Conservation (phyloP, 148 eudicot genomes). For the Chenopodium formosanum region DNA sequence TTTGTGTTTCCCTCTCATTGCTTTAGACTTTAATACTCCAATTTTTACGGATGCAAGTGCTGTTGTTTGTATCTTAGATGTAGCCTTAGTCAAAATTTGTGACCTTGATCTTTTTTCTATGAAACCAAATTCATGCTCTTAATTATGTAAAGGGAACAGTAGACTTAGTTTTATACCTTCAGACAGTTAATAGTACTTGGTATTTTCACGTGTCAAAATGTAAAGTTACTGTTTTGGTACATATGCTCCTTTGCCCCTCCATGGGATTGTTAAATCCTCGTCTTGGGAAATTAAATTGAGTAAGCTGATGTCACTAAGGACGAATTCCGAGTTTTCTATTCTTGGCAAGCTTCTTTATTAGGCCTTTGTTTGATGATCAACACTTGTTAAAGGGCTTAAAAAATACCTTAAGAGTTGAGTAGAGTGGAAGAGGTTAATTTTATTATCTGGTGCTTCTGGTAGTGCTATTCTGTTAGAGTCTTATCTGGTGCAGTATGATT, state of each 20-base stretch:
- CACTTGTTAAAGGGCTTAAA: not conserved
- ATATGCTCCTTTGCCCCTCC: not conserved
- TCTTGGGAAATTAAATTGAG: not conserved
- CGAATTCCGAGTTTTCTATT: no score
- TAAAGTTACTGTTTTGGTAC: not conserved
- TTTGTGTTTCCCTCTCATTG: no score
- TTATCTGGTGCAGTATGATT: not conserved
- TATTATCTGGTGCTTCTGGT: not conserved
- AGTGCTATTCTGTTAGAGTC: not conserved
- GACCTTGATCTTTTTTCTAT: not conserved
- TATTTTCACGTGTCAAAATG: not conserved
- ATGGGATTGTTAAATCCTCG: not conserved
- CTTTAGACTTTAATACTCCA: not conserved
- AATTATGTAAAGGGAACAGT: not conserved
- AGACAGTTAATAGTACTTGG: not conserved
- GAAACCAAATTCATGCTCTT: not conserved
- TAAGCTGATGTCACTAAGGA: not conserved
- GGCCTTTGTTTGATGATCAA: not conserved
- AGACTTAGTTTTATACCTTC: not conserved
- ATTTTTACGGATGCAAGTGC: not conserved
- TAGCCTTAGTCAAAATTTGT: not conserved
- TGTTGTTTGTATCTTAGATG: not conserved
- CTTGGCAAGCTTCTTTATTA: not conserved
- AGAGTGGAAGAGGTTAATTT: not conserved
- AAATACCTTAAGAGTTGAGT: not conserved